These are phyloP conservation scores for Trichoderma brevicompactum DNA, from an alignment of 2,329 filamentous ascomycete genomes.

Conservation along the genomic window DNA sequence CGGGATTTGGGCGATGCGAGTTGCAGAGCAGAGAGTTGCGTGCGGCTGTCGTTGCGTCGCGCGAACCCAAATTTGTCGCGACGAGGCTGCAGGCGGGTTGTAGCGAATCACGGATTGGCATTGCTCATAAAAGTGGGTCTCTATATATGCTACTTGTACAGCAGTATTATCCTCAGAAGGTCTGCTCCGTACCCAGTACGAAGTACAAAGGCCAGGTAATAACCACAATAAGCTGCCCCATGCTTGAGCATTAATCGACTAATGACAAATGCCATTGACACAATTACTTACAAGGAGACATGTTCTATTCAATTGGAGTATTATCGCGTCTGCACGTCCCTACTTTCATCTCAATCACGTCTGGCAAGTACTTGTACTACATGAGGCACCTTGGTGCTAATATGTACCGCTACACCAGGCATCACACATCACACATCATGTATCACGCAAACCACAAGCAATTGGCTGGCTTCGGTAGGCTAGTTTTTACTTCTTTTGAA, in stretches of 20 bases:
- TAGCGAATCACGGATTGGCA: slow-evolving; percentile 37
- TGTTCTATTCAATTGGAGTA: too few species aligned
- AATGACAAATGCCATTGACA: too few species aligned
- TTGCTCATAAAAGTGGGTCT: slow-evolving; percentile 33
- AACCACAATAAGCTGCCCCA: not conserved
- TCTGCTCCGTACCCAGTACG: too few species aligned
- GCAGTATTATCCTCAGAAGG: too few species aligned
- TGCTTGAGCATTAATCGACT: too few species aligned
- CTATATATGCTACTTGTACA: not conserved
- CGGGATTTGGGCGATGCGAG: slow-evolving; percentile 10
- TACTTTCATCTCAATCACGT: too few species aligned
- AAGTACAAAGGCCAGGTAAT: not conserved
- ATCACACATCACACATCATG: too few species aligned
- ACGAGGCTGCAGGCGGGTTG: slow-evolving; percentile 38
- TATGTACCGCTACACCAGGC: too few species aligned
- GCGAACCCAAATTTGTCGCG: slow-evolving; percentile 46
- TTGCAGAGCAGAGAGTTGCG: slow-evolving; percentile 18
- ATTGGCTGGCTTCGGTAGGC: not conserved
- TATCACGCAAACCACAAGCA: not conserved
- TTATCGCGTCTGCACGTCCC: too few species aligned
- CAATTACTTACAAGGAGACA: not conserved
- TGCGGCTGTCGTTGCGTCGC: slow-evolving; percentile 29
- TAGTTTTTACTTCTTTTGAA: slow-evolving; percentile 17
- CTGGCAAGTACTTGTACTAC: too few species aligned
- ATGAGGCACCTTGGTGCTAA: too few species aligned